These are phyloP conservation scores for Graphilbum sp. DNA, from an alignment of 2,329 filamentous ascomycete genomes.

Conservation along the genomic window DNA sequence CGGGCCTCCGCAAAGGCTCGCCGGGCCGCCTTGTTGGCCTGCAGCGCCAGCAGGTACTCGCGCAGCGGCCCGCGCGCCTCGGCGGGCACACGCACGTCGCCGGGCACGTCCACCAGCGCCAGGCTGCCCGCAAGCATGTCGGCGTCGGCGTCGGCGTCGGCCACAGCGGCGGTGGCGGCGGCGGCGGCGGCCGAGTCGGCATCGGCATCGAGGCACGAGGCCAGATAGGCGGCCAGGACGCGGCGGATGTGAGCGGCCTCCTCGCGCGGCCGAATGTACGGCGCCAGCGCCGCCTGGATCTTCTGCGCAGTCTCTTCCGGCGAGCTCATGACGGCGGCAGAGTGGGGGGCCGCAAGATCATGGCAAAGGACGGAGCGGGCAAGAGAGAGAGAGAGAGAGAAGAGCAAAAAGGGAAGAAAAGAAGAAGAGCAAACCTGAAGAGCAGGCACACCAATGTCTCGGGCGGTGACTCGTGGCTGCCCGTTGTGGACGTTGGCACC, in stretches of 20 bases:
- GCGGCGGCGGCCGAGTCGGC: no score
- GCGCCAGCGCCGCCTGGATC: slow-evolving; percentile 22
- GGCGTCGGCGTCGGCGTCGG: no score
- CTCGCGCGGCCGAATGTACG: slow-evolving; percentile 39
- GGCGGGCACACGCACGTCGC: slow-evolving; percentile 13
- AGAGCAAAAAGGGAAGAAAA: neutral
- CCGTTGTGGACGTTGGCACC: no score
- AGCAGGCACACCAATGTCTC: no score
- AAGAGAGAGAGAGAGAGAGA: no score
- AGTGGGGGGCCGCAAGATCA: no score
- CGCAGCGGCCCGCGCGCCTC: slow-evolving; percentile 28
- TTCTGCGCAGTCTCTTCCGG: slow-evolving; percentile 5
- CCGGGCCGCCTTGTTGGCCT: slow-evolving; percentile 33
- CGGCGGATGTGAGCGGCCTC: slow-evolving; percentile 39
- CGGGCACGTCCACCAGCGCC: slow-evolving; percentile 27
- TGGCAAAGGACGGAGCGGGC: neutral
- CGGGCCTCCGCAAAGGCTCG: slow-evolving; percentile 18
- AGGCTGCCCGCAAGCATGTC: no score
- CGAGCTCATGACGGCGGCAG: slow-evolving; percentile 1
- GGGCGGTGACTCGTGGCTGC: no score
- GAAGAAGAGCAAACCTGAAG: no score
- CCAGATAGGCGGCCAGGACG: slow-evolving; percentile 36
- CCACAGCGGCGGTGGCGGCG: no score
- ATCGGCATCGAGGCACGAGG: slow-evolving; percentile 25
- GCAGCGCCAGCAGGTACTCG: slow-evolving; percentile 38